Base-by-base conservation (phyloP, 345 rosid genomes). In the Populus pruinosa region DNA sequence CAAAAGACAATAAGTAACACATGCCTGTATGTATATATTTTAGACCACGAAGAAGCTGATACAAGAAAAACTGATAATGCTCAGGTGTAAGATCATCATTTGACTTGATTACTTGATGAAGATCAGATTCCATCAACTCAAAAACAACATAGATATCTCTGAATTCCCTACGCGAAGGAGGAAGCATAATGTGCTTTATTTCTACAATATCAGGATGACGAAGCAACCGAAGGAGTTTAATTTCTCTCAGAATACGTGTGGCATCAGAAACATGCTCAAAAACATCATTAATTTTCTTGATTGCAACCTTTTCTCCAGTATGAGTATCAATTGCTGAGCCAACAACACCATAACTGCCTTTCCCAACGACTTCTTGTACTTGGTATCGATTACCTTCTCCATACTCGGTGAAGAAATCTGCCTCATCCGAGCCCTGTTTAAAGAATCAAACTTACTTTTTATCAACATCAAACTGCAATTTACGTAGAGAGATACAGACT, bases 261-360 rank as follows among this genome's bases (percentile, higher is more conserved):
- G 99, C 98, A 78, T 96, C 99, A 78, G 99, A 96, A 53, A 96
- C 98, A 73, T 96, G 98, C 80, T 93, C 99, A 79, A 96, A 96
- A 55, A 96, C 99, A 76, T 96, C 99, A 71, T 88, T 93, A 5
- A 96, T 96, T 87, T 96, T 96, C 87, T 96, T 96, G 74, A 96
- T 92, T 14, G 99, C 99, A 56, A 96, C 94, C 87, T 80, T 88
- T 63, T 96, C 97, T 53, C 97, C 94, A 20, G 97, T 92, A 71
- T 90, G 93, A 0, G 89, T 76, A 71, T 96, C 99, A 13, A 92
- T 69, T 78, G 99, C 99, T 64, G 99, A 93, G 72, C 89, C 98
- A 27, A 96, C 99, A 76, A 96, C 92, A 74, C 99, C 99, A 64
- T 96, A 96, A 85, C 99, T 96, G 79, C 99, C 99, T 86, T 96